Percentiles rank a stretch among this genome's conserved stretches.
phyloP scores from a whole-genome alignment of 345 rosid genomes.

The Melaleuca alternifolia region DNA sequence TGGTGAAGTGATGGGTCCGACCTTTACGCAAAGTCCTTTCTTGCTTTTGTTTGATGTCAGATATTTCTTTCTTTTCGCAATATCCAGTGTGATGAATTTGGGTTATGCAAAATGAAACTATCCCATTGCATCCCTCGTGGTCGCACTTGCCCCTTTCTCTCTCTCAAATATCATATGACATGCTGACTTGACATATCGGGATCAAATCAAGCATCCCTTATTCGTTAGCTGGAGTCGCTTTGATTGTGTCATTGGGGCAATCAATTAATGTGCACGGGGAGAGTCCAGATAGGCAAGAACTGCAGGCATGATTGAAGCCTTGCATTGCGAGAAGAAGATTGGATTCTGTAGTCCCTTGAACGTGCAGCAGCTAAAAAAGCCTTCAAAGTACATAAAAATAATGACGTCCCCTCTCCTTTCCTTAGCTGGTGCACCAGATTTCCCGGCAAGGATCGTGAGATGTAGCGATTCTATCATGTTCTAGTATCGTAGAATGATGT shows the following conservation, averaged over 20 bases:
- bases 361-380: background rate
- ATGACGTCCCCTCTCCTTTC: background rate
- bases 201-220: no score
- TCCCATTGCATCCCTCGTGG: background rate
- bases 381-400: background rate
- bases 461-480: background rate
- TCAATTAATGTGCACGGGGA: background rate
- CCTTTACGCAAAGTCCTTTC: no score
- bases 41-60: no score
- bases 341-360: background rate
- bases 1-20: no score
- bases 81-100: no score
- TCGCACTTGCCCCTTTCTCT: no score
- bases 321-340: background rate
- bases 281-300: background rate
- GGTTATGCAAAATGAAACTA: background rate
- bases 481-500: background rate
- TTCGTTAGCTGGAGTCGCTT: background rate
- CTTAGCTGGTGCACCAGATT: background rate
- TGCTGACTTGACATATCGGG: no score
- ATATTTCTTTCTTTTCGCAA: no score
- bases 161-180: background rate
- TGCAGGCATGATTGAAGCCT: background rate
- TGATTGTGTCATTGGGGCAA: background rate
- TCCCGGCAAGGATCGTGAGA: background rate